These are phyloP conservation scores for Volvox africanus DNA, from an alignment of 139 green algal species.

Conservation along the genomic window DNA sequence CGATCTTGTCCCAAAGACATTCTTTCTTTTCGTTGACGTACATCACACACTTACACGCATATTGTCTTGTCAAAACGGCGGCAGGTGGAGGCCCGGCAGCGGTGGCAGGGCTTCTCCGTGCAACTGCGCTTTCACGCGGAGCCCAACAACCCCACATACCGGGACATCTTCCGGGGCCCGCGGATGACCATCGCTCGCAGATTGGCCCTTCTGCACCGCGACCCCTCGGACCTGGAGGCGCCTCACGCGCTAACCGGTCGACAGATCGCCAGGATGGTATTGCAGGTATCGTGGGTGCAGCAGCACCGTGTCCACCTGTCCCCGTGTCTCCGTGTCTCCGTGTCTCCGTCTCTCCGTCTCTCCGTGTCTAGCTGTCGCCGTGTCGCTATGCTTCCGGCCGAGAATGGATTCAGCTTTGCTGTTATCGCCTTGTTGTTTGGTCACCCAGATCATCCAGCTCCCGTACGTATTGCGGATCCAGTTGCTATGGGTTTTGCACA, in stretches of 20 bases:
- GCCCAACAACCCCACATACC: slow-evolving; percentile 24
- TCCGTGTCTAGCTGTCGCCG: too few relatives aligned
- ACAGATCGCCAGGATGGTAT: slow-evolving; percentile 31
- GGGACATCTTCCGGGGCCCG: slow-evolving; percentile 17
- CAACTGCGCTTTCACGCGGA: slow-evolving; percentile 9
- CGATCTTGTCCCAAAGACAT: too few relatives aligned
- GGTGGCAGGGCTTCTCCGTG: slow-evolving; percentile 4
- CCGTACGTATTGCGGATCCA: too few relatives aligned
- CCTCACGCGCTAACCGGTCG: not conserved
- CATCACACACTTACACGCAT: not conserved
- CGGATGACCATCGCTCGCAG: slow-evolving; percentile 21
- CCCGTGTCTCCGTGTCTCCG: too few relatives aligned
- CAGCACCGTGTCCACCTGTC: too few relatives aligned
- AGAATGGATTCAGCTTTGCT: too few relatives aligned
- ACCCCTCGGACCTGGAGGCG: slow-evolving; percentile 1
- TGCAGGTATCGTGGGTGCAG: not conserved
- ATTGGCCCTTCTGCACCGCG: not conserved
- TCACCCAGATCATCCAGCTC: too few relatives aligned
- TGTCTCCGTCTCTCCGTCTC: too few relatives aligned
- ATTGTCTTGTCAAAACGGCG: not conserved
- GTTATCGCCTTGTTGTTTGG: too few relatives aligned
- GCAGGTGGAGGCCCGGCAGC: slow-evolving; percentile 7
- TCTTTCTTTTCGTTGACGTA: too few relatives aligned
- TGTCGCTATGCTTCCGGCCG: too few relatives aligned
- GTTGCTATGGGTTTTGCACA: too few relatives aligned